Base-by-base conservation (phyloP, 2,329 filamentous ascomycete genomes). In the Dothideomycetidae sp. region DNA sequence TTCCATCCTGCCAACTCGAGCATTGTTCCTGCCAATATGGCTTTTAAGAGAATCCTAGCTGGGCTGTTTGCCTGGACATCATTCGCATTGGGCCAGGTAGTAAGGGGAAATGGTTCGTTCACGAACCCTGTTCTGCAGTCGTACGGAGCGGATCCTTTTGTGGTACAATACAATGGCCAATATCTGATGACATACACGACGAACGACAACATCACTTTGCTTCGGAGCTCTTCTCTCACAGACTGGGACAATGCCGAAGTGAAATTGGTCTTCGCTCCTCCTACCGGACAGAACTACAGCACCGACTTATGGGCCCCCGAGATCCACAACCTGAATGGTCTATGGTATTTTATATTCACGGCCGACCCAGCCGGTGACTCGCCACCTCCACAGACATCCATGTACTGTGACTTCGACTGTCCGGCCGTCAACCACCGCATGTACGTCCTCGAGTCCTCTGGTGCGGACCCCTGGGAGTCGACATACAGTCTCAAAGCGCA, bases 331-430 rank as follows among this genome's bases (percentile, higher is more conserved):
- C 53, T 68, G 29, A 52, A 59, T 40, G 55, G 54, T 30, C 56
- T 50, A 10, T 69, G 66, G 66, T 68, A 67, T 45, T 54, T 68
- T 36, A 68, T 70, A 44, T 69, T 68, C 51, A 70, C 64, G 2
- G 66, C 62, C 4, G 64, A 68, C 41, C 63, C 64, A 2, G 58
- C 59, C 41, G 48, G 50, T 19, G 66, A 70, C 47, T 43, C 43
- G 3, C 64, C 65, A 1, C 58, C 63, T 0, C 64, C 64, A 0
- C 57, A 63, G 40, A 54, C 59, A 4, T 64, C 68, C 40, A 64
- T 65, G 56, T 58, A 57, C 46, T 68, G 64, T 48, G 54, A 60
- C 28, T 67, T 57, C 48, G 61, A 55, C 41, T 68, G 65, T 41
- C 64, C 65, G 3, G 66, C 66, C 1, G 60, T 69, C 10, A 55